Evolutionary conservation across 495 filamentous ascomycete species (phyloP).

Genomic region (Rostrohypoxylon terebratum): DNA sequence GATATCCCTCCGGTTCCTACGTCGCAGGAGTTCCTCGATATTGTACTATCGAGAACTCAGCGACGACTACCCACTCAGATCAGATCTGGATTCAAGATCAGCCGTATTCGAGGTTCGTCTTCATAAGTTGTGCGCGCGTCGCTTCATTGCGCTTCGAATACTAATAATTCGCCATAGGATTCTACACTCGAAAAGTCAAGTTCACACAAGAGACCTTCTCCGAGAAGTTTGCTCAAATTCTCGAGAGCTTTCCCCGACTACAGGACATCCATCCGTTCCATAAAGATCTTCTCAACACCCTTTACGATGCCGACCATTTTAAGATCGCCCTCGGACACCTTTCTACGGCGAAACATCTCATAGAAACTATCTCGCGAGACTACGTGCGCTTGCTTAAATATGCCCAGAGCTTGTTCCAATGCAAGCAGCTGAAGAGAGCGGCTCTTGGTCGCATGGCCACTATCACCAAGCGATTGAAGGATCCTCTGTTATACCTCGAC

Average conservation of each 20-base stretch:
- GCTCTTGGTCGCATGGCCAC: slow-evolving; percentile 96
- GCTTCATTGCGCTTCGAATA: slow-evolving; percentile 15
- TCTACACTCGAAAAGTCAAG: slow-evolving; percentile 98
- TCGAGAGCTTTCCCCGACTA: slow-evolving; percentile 93
- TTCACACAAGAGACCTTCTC: slow-evolving; percentile 97
- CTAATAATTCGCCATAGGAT: slow-evolving; percentile 62
- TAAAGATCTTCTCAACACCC: slow-evolving; percentile 71
- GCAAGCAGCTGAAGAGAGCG: slow-evolving; percentile 91
- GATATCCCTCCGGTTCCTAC: slow-evolving; percentile 91
- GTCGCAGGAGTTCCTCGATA: slow-evolving; percentile 94
- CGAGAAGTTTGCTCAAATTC: slow-evolving; percentile 89
- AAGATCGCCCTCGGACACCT: slow-evolving; percentile 95
- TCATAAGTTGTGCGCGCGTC: background rate
- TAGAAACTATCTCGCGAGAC: slow-evolving; percentile 93
- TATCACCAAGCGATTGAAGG: slow-evolving; percentile 91
- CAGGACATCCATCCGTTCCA: slow-evolving; percentile 98
- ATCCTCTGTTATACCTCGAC: slow-evolving; percentile 93
- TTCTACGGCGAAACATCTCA: slow-evolving; percentile 93
- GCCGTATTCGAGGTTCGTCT: slow-evolving; percentile 75
- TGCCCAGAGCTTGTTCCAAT: slow-evolving; percentile 94
- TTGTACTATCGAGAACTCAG: slow-evolving; percentile 94
- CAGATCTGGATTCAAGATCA: slow-evolving; percentile 94
- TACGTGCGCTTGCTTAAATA: slow-evolving; percentile 74
- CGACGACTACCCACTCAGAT: slow-evolving; percentile 95
- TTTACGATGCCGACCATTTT: slow-evolving; percentile 98